Conservation (phyloP, 2,329 filamentous ascomycete species). For the Pyrenophora tritici-repentis region DNA sequence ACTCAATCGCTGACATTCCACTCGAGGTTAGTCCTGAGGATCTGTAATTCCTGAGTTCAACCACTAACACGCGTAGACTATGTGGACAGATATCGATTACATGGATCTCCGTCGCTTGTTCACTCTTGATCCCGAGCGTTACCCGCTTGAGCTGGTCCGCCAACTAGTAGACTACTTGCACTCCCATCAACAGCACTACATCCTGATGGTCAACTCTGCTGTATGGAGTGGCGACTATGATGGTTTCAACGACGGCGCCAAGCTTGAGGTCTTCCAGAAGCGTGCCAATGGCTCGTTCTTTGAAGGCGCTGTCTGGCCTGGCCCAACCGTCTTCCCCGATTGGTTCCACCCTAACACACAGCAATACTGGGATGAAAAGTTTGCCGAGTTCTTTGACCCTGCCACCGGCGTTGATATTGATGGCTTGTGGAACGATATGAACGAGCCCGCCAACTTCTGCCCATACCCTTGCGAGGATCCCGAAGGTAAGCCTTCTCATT, state of each 20-base stretch:
- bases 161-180: slow-evolving; percentile 71
- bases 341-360: slow-evolving; percentile 72
- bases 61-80: slow-evolving; percentile 57
- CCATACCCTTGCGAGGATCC: slow-evolving; percentile 55
- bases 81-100: slow-evolving; percentile 77
- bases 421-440: slow-evolving; percentile 64
- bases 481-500: slow-evolving; percentile 21
- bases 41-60: fast-evolving
- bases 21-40: slow-evolving; percentile 27
- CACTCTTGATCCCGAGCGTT: slow-evolving; percentile 67
- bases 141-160: slow-evolving; percentile 64
- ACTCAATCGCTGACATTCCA: slow-evolving; percentile 66
- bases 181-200: slow-evolving; percentile 68
- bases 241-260: slow-evolving; percentile 65
- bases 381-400: slow-evolving; percentile 67
- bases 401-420: slow-evolving; percentile 74
- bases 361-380: slow-evolving; percentile 71
- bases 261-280: slow-evolving; percentile 59
- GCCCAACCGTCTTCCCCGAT: slow-evolving; percentile 72
- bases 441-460: slow-evolving; percentile 45
- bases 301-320: slow-evolving; percentile 76
- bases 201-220: slow-evolving; percentile 79
- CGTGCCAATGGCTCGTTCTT: slow-evolving; percentile 61
- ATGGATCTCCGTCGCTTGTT: slow-evolving; percentile 67
- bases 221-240: slow-evolving; percentile 54